These are phyloP conservation scores for Alliaria petiolata DNA, from an alignment of 345 rosid species.

Conservation along the genomic window DNA sequence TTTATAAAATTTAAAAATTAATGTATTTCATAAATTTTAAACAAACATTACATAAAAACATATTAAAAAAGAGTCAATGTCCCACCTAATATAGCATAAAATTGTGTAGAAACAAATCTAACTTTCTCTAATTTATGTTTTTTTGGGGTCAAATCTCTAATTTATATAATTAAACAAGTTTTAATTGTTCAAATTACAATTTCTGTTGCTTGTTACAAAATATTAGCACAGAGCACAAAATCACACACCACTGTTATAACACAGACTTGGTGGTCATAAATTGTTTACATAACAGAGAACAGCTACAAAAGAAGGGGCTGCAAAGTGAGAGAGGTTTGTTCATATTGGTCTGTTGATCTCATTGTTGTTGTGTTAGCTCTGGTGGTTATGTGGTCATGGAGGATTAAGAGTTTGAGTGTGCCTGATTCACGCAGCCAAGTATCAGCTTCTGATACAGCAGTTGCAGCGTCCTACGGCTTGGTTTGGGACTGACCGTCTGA, in stretches of 20 bases:
- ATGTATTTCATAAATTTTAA: no score
- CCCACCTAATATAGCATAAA: background rate
- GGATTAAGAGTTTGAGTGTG: slow-evolving; percentile 67
- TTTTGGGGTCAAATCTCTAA: no score
- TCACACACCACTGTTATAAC: background rate
- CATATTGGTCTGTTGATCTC: slow-evolving; percentile 2
- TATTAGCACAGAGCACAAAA: slow-evolving; percentile 13
- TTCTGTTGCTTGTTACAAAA: slow-evolving; percentile 10
- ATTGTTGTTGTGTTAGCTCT: background rate
- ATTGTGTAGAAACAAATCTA: no score
- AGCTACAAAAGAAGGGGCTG: slow-evolving; percentile 26
- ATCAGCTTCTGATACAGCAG: slow-evolving; percentile 19
- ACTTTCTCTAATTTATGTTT: no score
- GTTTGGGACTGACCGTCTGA: slow-evolving; percentile 1
- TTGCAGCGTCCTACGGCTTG: background rate
- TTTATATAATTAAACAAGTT: background rate
- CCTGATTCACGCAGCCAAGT: slow-evolving; percentile 77
- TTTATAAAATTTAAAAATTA: no score
- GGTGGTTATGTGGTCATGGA: slow-evolving; percentile 39
- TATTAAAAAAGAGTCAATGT: slow-evolving; percentile 6
- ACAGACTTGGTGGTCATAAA: background rate
- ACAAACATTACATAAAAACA: no score
- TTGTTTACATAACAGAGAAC: background rate
- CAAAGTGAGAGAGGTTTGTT: slow-evolving; percentile 6
- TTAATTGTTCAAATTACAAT: background rate